phyloP scores from a whole-genome alignment of 768 basidiomycete genomes.

The Boletus insuetus region DNA sequence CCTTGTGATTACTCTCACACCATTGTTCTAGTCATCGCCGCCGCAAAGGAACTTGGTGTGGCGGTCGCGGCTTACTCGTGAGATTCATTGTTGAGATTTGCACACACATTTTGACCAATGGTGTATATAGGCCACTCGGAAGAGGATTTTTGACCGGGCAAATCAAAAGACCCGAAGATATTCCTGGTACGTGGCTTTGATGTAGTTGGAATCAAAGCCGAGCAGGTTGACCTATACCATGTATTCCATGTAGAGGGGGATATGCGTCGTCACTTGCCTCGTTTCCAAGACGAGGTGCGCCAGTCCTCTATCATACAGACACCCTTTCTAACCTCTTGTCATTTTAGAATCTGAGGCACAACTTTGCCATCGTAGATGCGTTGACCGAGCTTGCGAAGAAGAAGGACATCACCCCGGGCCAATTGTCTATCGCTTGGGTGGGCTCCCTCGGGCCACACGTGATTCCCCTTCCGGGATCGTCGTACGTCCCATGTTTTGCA shows the following conservation, averaged over 20 bases:
- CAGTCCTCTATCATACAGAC: neutral
- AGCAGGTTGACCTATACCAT: neutral
- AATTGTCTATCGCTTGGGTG: conserved; percentile 47
- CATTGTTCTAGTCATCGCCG: conserved; percentile 41
- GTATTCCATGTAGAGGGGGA: conserved; percentile 36
- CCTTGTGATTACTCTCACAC: neutral
- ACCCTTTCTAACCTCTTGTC: neutral
- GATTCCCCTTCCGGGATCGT: conserved; percentile 51
- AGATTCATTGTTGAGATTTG: conserved; percentile 19
- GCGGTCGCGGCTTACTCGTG: conserved; percentile 60
- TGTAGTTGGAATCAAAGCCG: neutral
- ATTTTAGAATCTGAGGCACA: conserved; percentile 38
- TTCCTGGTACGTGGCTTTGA: conserved; percentile 23
- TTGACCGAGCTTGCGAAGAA: conserved; percentile 39
- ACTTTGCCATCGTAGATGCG: conserved; percentile 43
- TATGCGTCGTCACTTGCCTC: conserved; percentile 35
- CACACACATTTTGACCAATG: neutral
- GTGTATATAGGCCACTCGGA: conserved; percentile 18
- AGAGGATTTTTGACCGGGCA: conserved; percentile 33
- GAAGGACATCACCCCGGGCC: conserved; percentile 42
- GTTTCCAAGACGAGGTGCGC: conserved; percentile 43
- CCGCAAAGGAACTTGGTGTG: conserved; percentile 51
- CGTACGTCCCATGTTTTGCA: conserved; percentile 25
- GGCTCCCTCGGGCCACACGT: conserved; percentile 38
- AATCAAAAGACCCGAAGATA: conserved; percentile 38